phyloP scores from a whole-genome alignment of 148 eudicot genomes.

The Fagopyrum esculentum region DNA sequence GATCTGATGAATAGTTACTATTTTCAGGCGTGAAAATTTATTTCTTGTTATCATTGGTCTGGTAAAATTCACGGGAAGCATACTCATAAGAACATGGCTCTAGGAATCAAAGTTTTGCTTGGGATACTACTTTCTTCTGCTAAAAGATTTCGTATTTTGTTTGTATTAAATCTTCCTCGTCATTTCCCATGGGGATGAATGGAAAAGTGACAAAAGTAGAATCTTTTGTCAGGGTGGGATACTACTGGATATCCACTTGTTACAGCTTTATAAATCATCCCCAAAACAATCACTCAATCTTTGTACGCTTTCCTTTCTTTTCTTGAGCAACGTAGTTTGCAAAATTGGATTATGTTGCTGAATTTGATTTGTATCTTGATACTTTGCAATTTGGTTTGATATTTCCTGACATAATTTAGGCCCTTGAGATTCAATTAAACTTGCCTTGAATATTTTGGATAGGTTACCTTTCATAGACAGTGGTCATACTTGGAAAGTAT shows the following conservation, averaged over 20 bases:
- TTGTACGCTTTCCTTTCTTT: neutral
- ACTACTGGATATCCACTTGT: conserved; percentile 3
- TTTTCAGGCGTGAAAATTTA: neutral
- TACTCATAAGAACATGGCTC: too few relatives aligned
- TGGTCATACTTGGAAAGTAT: neutral
- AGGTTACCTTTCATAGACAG: neutral
- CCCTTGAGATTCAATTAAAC: neutral
- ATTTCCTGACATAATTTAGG: neutral
- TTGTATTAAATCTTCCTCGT: neutral
- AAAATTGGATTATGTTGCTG: neutral
- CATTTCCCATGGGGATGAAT: neutral
- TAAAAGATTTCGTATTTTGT: neutral
- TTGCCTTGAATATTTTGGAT: neutral
- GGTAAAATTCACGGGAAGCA: too few relatives aligned
- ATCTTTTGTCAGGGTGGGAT: neutral
- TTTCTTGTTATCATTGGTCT: neutral
- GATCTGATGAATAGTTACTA: neutral
- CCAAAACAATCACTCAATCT: neutral
- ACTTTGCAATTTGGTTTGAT: neutral
- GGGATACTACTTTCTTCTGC: neutral
- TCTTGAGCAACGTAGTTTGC: neutral
- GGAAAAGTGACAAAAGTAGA: neutral
- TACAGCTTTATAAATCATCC: neutral
- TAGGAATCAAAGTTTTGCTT: neutral
- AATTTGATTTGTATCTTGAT: neutral